A percentile compares a stretch with the other conserved stretches of the same genome.
Conservation (phyloP, 2,329 filamentous ascomycete species). For the Fulvia fulva region DNA sequence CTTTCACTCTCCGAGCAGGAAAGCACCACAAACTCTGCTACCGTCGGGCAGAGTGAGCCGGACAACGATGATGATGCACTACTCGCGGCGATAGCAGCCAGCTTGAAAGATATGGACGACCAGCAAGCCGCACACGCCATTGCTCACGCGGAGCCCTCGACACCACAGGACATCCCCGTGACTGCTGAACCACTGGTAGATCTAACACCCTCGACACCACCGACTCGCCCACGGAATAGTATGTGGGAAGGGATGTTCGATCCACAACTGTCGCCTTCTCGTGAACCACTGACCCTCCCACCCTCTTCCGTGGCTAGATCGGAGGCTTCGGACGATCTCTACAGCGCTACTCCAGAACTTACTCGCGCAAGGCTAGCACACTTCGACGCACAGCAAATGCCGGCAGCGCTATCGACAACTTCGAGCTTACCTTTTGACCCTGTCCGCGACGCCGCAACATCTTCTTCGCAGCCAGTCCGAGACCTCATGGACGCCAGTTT, state of each 20-base stretch:
- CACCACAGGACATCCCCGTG: slow-evolving; percentile 10
- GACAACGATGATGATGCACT: slow-evolving; percentile 26
- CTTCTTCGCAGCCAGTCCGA: slow-evolving; percentile 10
- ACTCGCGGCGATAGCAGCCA: slow-evolving; percentile 33
- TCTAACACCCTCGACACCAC: slow-evolving; percentile 24
- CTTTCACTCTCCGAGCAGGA: slow-evolving; percentile 35
- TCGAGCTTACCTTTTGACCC: slow-evolving; percentile 27
- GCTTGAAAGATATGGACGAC: slow-evolving; percentile 28
- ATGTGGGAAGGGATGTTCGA: slow-evolving; percentile 24
- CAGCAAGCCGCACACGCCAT: slow-evolving; percentile 25
- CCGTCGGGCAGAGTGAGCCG: slow-evolving; percentile 19
- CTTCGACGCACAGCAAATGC: slow-evolving; percentile 17
- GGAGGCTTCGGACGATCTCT: slow-evolving; percentile 29
- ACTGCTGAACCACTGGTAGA: slow-evolving; percentile 26
- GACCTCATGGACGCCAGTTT: slow-evolving; percentile 27
- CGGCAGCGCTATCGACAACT: slow-evolving; percentile 1
- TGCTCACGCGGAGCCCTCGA: slow-evolving; percentile 15
- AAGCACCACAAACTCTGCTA: slow-evolving; percentile 22
- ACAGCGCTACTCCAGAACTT: slow-evolving; percentile 32
- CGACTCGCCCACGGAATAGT: slow-evolving; percentile 9
- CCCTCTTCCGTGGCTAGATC: slow-evolving; percentile 11
- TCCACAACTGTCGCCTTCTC: slow-evolving; percentile 9
- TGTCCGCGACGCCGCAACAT: slow-evolving; percentile 29
- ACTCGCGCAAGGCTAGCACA: slow-evolving; percentile 31
- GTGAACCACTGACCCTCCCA: slow-evolving; percentile 9